Base-by-base conservation (phyloP, 2,329 filamentous ascomycete species). In the Colletotrichum horii region DNA sequence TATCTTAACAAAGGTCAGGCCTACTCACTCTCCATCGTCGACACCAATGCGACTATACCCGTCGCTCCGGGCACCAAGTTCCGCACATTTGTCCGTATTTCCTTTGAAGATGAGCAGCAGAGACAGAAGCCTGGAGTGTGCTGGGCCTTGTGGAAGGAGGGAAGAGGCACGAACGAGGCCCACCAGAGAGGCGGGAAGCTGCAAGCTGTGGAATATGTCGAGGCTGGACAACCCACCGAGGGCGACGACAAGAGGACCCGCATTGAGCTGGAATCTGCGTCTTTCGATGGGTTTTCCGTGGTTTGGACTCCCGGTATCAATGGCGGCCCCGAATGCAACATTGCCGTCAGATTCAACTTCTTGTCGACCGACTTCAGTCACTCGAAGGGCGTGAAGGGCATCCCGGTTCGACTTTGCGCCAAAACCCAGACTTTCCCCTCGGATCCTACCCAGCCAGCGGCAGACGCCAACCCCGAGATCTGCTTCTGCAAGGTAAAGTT, bases 301-400 rank as follows among this genome's bases (percentile, higher is more conserved):
- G 91, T 93, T 8, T 98, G 96, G 96, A 94, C 93, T 0, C 94
- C 95, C 0, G 93, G 92, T 6, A 84, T 90, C 56, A 93, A 93
- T 65, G 92, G 93, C 0, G 85, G 87, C 0, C 88, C 94, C 5
- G 96, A 98, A 80, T 97, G 96, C 83, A 94, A 93, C 65, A 92
- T 99, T 71, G 94, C 96, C 11, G 95, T 98, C 15, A 94, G 97
- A 61, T 99, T 98, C 89, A 99, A 99, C 86, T 99, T 99, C 82
- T 89, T 99, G 1, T 99, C 97, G 1, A 99, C 97, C 11, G 97
- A 99, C 83, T 99, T 98, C 83, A 98, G 96, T 83, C 97, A 98
- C 82, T 98, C 97, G 12, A 99, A 99, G 82, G 97, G 97, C 61
- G 97, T 99, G 65, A 99, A 98, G 85, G 97, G 97, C 43, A 98